A percentile compares a stretch with the other conserved stretches of the same genome.
Evolutionary conservation across 306 rosid genomes (phyloP).

Genomic region (Prinsepia uniflora): DNA sequence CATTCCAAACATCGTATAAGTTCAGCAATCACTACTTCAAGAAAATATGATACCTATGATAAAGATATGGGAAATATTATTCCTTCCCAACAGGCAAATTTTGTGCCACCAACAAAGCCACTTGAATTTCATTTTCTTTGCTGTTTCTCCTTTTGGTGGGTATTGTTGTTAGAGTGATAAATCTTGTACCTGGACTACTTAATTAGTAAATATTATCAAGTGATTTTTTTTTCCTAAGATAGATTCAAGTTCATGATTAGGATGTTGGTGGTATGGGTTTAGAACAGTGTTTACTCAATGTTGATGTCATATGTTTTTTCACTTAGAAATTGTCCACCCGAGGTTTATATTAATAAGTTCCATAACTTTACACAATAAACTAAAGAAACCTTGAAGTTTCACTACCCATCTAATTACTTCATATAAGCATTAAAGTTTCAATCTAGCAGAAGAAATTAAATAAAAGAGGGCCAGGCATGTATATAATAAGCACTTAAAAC

Average conservation of each 20-base stretch:
- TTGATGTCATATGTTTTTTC: background rate
- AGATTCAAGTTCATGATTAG: background rate
- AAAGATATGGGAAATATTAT: background rate
- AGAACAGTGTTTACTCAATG: background rate
- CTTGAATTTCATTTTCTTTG: background rate
- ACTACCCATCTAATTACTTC: background rate
- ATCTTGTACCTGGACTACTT: background rate
- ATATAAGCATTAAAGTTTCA: background rate
- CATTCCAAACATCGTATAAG: constrained; percentile 24
- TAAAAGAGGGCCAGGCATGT: background rate
- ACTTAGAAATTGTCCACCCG: background rate
- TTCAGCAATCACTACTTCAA: background rate
- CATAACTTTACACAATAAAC: background rate
- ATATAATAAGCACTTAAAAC: background rate
- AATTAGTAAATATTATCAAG: background rate
- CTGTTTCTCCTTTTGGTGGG: background rate
- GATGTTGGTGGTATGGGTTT: background rate
- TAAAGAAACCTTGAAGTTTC: background rate
- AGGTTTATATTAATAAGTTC: background rate
- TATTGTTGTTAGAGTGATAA: background rate
- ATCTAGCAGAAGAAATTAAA: background rate
- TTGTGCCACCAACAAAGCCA: background rate
- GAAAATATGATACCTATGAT: background rate
- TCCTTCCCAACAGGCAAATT: background rate
- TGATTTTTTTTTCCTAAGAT: background rate